Evolutionary conservation across 2,329 filamentous ascomycete species (phyloP).

Genomic region (Exophiala sp.): DNA sequence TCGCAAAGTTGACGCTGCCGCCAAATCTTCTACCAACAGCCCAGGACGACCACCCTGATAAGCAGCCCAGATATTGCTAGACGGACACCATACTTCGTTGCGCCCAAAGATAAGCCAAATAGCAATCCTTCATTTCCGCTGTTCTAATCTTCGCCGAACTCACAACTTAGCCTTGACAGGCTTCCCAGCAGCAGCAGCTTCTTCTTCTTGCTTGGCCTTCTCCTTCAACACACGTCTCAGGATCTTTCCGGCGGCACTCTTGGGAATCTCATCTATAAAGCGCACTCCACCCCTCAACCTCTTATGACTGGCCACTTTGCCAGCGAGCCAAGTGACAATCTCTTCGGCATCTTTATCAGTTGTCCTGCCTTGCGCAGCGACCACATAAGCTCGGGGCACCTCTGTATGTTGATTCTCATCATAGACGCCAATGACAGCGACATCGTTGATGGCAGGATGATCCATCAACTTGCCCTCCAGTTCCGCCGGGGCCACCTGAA

Average conservation of each 20-base stretch:
- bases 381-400: slow-evolving; percentile 41
- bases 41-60: too few relatives aligned
- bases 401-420: slow-evolving; percentile 36
- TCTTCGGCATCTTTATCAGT: slow-evolving; percentile 34
- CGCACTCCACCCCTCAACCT: slow-evolving; percentile 36
- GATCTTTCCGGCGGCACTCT: slow-evolving; percentile 44
- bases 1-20: too few relatives aligned
- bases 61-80: too few relatives aligned
- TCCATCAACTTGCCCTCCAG: slow-evolving; percentile 43
- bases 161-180: slow-evolving; percentile 39
- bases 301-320: slow-evolving; percentile 34
- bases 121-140: background rate
- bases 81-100: too few relatives aligned
- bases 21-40: too few relatives aligned
- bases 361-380: slow-evolving; percentile 44
- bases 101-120: too few relatives aligned
- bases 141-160: slow-evolving; percentile 2
- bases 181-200: slow-evolving; percentile 27
- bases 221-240: slow-evolving; percentile 42
- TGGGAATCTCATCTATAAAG: slow-evolving; percentile 31
- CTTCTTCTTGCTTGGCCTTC: slow-evolving; percentile 38
- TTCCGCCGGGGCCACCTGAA: slow-evolving; percentile 47
- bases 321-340: slow-evolving; percentile 33
- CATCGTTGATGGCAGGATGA: slow-evolving; percentile 42
- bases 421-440: slow-evolving; percentile 43